Evolutionary conservation across 345 rosid genomes (phyloP).

Genomic region (Acer yangbiense): DNA sequence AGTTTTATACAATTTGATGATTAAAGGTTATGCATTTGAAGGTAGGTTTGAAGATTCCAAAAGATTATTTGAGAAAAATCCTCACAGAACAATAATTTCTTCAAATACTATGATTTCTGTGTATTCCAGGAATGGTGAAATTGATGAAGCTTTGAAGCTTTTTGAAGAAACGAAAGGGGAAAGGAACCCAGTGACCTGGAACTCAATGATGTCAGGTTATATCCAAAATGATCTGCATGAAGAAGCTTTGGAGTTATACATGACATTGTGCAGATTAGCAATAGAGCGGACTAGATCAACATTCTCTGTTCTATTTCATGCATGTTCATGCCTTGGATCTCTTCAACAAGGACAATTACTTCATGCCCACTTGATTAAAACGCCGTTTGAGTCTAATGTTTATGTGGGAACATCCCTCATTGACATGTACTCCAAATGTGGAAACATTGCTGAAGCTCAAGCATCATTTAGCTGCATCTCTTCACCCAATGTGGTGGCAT

Average conservation of each 20-base stretch:
- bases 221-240: slow-evolving; percentile 42
- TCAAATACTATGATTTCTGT: slow-evolving; percentile 56
- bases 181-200: slow-evolving; percentile 61
- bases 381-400: slow-evolving; percentile 44
- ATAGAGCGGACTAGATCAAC: slow-evolving; percentile 48
- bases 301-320: slow-evolving; percentile 53
- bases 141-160: slow-evolving; percentile 49
- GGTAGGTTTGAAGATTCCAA: slow-evolving; percentile 47
- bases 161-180: slow-evolving; percentile 50
- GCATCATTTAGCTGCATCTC: slow-evolving; percentile 44
- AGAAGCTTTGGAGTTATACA: slow-evolving; percentile 45
- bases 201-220: slow-evolving; percentile 57
- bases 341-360: slow-evolving; percentile 54
- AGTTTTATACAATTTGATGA: slow-evolving; percentile 47
- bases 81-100: slow-evolving; percentile 44
- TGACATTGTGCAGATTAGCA: slow-evolving; percentile 34
- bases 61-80: slow-evolving; percentile 46
- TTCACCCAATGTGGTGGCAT: slow-evolving; percentile 54
- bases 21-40: slow-evolving; percentile 52
- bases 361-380: slow-evolving; percentile 52
- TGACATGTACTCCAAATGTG: slow-evolving; percentile 72
- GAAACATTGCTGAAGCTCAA: slow-evolving; percentile 50
- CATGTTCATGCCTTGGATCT: slow-evolving; percentile 60
- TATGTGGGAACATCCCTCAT: slow-evolving; percentile 59
- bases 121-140: slow-evolving; percentile 48